These are phyloP conservation scores for Nasturtium officinale DNA, from an alignment of 345 rosid species.

Conservation along the genomic window DNA sequence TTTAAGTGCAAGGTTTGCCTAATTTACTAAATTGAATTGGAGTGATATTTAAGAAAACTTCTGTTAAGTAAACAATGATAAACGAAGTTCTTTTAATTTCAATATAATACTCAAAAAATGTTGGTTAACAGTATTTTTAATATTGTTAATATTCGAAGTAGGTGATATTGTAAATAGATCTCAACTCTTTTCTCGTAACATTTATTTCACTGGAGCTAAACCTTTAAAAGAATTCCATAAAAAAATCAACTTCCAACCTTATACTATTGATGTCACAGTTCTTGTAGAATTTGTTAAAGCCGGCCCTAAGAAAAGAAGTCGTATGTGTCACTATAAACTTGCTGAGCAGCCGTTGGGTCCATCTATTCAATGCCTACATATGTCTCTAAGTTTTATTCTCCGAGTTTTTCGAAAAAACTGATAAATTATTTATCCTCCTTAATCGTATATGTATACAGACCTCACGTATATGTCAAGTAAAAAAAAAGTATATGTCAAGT, in stretches of 20 bases:
- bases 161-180: not conserved
- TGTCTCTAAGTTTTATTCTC: not conserved
- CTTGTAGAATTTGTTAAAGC: not conserved
- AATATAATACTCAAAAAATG: no score
- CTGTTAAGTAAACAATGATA: not conserved
- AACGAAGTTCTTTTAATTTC: not conserved
- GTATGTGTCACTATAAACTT: constrained; percentile 12
- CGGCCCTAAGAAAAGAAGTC: constrained; percentile 17
- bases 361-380: not conserved
- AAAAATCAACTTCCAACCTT: not conserved
- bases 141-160: not conserved
- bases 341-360: constrained; percentile 9
- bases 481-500: no score
- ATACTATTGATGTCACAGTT: not conserved
- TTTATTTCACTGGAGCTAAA: no score
- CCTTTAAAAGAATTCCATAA: not conserved
- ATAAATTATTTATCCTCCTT: no score
- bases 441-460: no score
- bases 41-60: not conserved
- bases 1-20: not conserved
- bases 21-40: not conserved
- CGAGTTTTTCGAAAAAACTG: no score
- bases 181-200: no score
- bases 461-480: no score
- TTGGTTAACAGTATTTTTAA: not conserved